phyloP scores from a whole-genome alignment of 768 basidiomycete species.

The Omphalotus guepiniiformis region DNA sequence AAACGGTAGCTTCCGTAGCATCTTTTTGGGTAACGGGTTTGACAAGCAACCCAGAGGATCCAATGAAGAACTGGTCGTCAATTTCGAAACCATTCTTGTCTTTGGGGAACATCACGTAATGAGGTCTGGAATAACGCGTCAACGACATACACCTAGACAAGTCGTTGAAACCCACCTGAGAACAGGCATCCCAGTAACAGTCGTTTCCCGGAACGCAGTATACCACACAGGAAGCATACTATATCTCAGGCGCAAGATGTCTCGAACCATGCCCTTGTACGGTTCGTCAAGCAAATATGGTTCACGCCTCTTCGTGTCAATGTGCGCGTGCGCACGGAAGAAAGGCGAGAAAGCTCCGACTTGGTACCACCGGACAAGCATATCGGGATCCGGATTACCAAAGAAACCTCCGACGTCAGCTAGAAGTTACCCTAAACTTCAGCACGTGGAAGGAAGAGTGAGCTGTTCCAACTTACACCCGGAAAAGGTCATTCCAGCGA shows the following conservation, averaged over 20 bases:
- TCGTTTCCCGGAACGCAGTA: constrained; percentile 91
- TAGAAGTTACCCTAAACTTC: constrained; percentile 26
- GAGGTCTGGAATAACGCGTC: constrained; percentile 56
- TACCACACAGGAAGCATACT: constrained; percentile 92
- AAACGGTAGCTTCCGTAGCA: constrained; percentile 64
- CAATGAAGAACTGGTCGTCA: constrained; percentile 94
- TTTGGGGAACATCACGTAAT: constrained; percentile 90
- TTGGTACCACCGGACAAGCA: constrained; percentile 97
- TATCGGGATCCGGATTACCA: constrained; percentile 90
- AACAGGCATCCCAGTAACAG: constrained; percentile 75
- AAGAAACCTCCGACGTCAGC: constrained; percentile 99
- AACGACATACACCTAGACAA: not conserved
- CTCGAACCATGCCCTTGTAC: constrained; percentile 76
- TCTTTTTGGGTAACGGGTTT: constrained; percentile 85
- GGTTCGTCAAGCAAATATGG: constrained; percentile 91
- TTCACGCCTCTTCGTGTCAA: constrained; percentile 96
- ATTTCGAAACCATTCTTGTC: constrained; percentile 82
- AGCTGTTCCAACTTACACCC: constrained; percentile 63
- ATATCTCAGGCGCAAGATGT: constrained; percentile 79
- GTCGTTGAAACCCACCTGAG: constrained; percentile 59
- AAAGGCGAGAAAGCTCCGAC: constrained; percentile 94
- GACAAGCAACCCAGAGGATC: constrained; percentile 81
- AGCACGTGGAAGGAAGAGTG: not conserved
- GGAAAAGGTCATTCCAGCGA: constrained; percentile 87
- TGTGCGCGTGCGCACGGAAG: constrained; percentile 97